Percentiles rank a stretch among this genome's conserved stretches.
Conservation (phyloP, 164 flowering plant genomes). For the Macadamia integrifolia region DNA sequence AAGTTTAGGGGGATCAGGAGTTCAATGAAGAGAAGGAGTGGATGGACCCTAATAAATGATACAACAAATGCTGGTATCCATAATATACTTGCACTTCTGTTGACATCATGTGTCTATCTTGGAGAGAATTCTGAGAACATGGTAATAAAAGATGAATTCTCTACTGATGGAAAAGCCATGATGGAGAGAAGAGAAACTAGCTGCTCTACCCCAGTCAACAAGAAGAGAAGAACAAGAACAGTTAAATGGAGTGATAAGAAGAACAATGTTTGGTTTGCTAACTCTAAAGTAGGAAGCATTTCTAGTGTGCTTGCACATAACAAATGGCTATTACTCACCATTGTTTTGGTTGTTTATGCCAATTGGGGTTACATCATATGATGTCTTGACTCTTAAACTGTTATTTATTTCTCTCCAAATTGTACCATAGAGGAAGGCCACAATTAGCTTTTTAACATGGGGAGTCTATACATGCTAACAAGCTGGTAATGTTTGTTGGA, state of each 20-base stretch:
- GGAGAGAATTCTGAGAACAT: constrained; percentile 15
- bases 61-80: constrained; percentile 12
- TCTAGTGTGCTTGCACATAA: constrained; percentile 25
- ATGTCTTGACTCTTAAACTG: constrained; percentile 5
- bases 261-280: constrained; percentile 15
- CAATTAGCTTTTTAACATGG: background rate
- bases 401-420: background rate
- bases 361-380: constrained; percentile 31
- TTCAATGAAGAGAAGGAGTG: constrained; percentile 14
- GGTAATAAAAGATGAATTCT: constrained; percentile 1
- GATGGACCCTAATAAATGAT: constrained; percentile 10
- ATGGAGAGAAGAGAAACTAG: constrained; percentile 2
- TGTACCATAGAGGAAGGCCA: background rate
- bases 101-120: constrained; percentile 26
- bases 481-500: background rate
- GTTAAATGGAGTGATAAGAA: constrained; percentile 9
- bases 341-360: constrained; percentile 47
- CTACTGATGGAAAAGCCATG: background rate
- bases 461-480: background rate
- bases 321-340: constrained; percentile 38
- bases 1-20: constrained; percentile 16
- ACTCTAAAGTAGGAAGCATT: constrained; percentile 15
- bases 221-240: constrained; percentile 9
- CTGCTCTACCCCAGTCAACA: background rate
- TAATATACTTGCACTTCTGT: constrained; percentile 23